Conservation (phyloP, 2,329 filamentous ascomycete species). For the Exophiala phaeomuriformis region DNA sequence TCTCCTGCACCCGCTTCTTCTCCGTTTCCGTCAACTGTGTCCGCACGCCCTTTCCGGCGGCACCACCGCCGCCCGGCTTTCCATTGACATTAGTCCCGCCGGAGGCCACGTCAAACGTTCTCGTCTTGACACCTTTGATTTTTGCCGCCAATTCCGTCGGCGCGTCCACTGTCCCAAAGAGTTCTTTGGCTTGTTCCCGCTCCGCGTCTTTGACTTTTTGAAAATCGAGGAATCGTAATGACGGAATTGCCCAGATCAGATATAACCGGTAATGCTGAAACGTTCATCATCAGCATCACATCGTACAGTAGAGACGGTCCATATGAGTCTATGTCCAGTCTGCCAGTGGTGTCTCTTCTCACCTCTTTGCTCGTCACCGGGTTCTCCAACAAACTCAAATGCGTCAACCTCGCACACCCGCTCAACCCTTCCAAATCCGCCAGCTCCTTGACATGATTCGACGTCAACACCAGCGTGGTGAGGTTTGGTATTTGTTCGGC, state of each 20-base stretch:
- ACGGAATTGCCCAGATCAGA: constrained; percentile 79
- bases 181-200: constrained; percentile 63
- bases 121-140: constrained; percentile 80
- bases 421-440: constrained; percentile 78
- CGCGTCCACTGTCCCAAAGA: constrained; percentile 73
- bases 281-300: constrained; percentile 1
- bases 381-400: constrained; percentile 77
- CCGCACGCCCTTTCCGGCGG: constrained; percentile 56
- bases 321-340: too few relatives aligned
- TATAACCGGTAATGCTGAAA: constrained; percentile 81
- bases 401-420: constrained; percentile 62
- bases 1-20: constrained; percentile 72
- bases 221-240: constrained; percentile 85
- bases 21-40: constrained; percentile 84
- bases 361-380: constrained; percentile 91
- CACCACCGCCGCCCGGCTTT: constrained; percentile 32
- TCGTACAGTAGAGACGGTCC: too few relatives aligned
- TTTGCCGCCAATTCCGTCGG: constrained; percentile 74
- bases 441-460: constrained; percentile 76
- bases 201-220: constrained; percentile 84
- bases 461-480: constrained; percentile 69
- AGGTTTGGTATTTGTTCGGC: constrained; percentile 73
- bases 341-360: too few relatives aligned
- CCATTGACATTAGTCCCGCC: constrained; percentile 34
- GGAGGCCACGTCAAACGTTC: constrained; percentile 52